These are phyloP conservation scores for Tirmania nivea DNA, from an alignment of 495 filamentous ascomycete species.

Conservation along the genomic window DNA sequence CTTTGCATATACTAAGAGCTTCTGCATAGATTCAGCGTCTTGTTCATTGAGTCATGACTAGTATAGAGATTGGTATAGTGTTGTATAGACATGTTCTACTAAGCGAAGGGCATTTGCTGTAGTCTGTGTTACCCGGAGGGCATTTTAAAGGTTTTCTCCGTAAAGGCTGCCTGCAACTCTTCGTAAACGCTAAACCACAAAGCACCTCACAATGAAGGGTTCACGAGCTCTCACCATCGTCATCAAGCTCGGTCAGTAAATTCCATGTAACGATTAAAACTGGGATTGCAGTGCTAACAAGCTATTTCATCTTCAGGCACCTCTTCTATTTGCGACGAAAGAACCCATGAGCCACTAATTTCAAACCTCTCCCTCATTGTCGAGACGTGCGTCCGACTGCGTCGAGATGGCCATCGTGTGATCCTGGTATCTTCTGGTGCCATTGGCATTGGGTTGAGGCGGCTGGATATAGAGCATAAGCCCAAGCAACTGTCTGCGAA, in stretches of 20 bases:
- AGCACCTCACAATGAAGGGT: constrained; percentile 21
- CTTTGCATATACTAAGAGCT: no score
- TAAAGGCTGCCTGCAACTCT: no score
- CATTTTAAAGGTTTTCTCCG: no score
- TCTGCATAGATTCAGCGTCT: no score
- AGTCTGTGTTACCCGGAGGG: no score
- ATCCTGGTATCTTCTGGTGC: constrained; percentile 92
- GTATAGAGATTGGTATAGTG: no score
- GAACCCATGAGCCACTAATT: constrained; percentile 86
- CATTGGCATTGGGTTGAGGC: constrained; percentile 73
- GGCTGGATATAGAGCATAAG: constrained; percentile 74
- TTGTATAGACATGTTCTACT: no score
- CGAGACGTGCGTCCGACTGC: constrained; percentile 67
- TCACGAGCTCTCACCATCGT: constrained; percentile 45
- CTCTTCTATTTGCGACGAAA: constrained; percentile 92
- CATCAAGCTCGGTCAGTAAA: constrained; percentile 73
- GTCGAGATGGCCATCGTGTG: constrained; percentile 79
- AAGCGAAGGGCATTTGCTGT: no score
- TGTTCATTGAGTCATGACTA: no score
- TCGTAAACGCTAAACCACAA: no score
- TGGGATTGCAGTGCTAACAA: neutral
- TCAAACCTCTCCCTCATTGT: constrained; percentile 79
- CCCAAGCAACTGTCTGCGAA: constrained; percentile 72
- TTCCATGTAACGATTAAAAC: neutral
- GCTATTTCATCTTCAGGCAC: constrained; percentile 47